Evolutionary conservation across 176 grass and related monocot species (phyloP), one percentile per base, ranked within the genome.

Genomic region (Puccinellia tenuiflora): DNA sequence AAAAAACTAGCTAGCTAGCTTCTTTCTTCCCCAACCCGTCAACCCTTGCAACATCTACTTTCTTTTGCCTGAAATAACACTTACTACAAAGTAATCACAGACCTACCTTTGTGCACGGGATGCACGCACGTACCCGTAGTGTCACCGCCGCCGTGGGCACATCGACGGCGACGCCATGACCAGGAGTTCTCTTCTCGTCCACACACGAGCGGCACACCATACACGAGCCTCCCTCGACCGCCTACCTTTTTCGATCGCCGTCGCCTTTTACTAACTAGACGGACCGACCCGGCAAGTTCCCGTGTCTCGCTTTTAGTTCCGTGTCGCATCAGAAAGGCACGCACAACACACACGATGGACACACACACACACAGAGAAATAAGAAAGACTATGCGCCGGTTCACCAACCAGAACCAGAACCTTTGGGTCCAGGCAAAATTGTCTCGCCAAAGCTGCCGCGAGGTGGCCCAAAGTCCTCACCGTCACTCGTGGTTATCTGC

Each of bases 241-340:
- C 34, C 18, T 43, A 1, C 31, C 42, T 62, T 62, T 56, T n/a
- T 5, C 18, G 55, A 59, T 60, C 48, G 25, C 3, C 45, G 22
- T 9, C 25, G 4, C 28, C 17, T 24, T 13, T 1, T 8, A 2
- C 37, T 4, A 10, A 5, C 5, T n/a, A n/a, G n/a, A n/a, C n/a
- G n/a, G n/a, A n/a, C n/a, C 10, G 34, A 30, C 74, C 29, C 50
- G 7, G 63, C 61, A 55, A 55, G 3, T 21, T 53, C 24, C 68
- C 47, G 48, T 40, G 62, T n/a, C n/a, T n/a, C n/a, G n/a, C n/a
- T n/a, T n/a, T n/a, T n/a, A 22, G 46, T 3, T 67, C 67, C 68
- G 47, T 29, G 81, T 84, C 86, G 64, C 64, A 21, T 88, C 75
- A n/a, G 28, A 75, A 79, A 88, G 68, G 55, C 86, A 26, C 15